Percentiles rank a stretch among this genome's conserved stretches.
These are phyloP conservation scores for Fusarium albidum DNA, from an alignment of 2,329 filamentous ascomycete genomes.

Conservation along the genomic window DNA sequence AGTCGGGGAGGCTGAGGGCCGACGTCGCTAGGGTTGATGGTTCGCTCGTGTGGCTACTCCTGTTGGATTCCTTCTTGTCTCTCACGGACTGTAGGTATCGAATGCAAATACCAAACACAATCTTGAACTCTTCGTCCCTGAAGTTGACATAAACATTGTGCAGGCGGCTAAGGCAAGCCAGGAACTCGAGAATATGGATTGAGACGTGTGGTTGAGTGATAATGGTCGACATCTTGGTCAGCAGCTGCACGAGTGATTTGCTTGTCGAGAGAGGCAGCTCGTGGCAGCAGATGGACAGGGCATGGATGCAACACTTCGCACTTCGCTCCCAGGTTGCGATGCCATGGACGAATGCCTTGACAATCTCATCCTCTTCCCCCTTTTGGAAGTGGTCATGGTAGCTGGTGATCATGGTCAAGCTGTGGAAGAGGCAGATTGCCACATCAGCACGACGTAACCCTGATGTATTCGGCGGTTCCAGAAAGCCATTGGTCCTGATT, in stretches of 20 bases:
- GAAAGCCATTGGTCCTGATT: constrained; percentile 78
- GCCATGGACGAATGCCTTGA: constrained; percentile 84
- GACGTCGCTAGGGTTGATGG: constrained; percentile 42
- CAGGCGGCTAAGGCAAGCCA: constrained; percentile 86
- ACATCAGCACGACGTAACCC: constrained; percentile 88
- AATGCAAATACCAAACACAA: constrained; percentile 94
- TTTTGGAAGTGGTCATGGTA: constrained; percentile 89
- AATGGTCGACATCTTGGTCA: constrained; percentile 94
- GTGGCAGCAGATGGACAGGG: constrained; percentile 92
- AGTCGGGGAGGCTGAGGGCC: constrained; percentile 28
- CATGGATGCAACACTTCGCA: constrained; percentile 93
- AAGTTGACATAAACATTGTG: constrained; percentile 89
- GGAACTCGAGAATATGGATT: constrained; percentile 93
- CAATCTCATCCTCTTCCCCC: constrained; percentile 87
- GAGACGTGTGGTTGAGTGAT: constrained; percentile 93
- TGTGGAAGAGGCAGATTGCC: constrained; percentile 86
- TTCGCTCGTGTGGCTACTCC: constrained; percentile 57
- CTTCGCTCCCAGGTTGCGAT: constrained; percentile 86
- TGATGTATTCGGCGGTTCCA: constrained; percentile 81
- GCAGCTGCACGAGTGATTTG: constrained; percentile 83
- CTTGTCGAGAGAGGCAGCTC: constrained; percentile 89
- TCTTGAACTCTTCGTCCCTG: constrained; percentile 89
- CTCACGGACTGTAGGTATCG: constrained; percentile 90
- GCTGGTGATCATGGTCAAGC: constrained; percentile 85
- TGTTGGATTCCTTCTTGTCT: constrained; percentile 64